Conservation (phyloP, 2,329 filamentous ascomycete species). For the Aspergillus bombycis region DNA sequence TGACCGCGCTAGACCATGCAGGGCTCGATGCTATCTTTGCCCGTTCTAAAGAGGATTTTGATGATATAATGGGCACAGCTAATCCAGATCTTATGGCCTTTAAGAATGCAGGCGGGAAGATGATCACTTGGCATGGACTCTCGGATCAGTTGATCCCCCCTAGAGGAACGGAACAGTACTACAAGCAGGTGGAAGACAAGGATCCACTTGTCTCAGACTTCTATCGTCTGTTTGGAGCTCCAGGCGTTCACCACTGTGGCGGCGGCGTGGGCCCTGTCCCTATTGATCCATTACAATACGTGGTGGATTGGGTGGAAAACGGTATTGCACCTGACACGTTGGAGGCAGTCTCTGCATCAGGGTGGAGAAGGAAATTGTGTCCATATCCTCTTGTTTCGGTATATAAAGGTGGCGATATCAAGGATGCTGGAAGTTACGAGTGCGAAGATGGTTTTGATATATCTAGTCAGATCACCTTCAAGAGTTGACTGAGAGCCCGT, state of each 20-base stretch:
- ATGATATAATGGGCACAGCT: conserved; percentile 41
- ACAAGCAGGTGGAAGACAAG: conserved; percentile 33
- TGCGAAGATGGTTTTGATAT: too few relatives aligned
- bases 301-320: conserved; percentile 26
- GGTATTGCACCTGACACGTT: conserved; percentile 20
- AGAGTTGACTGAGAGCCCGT: too few relatives aligned
- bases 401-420: conserved; percentile 9
- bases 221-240: conserved; percentile 43
- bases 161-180: conserved; percentile 42
- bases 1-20: conserved; percentile 33
- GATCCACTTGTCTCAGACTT: conserved; percentile 34
- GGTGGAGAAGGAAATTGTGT: conserved; percentile 8
- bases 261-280: conserved; percentile 30
- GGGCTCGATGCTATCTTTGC: conserved; percentile 28
- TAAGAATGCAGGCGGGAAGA: conserved; percentile 41
- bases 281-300: conserved; percentile 11
- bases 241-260: conserved; percentile 41
- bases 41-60: conserved; percentile 33
- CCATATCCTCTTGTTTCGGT: conserved; percentile 13
- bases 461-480: too few relatives aligned
- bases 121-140: conserved; percentile 50
- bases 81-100: conserved; percentile 44
- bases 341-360: background rate
- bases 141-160: conserved; percentile 43
- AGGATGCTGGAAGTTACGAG: background rate